These are phyloP conservation scores for Metschnikowia picachoensis DNA, from an alignment of 805 yeast species.

Conservation along the genomic window DNA sequence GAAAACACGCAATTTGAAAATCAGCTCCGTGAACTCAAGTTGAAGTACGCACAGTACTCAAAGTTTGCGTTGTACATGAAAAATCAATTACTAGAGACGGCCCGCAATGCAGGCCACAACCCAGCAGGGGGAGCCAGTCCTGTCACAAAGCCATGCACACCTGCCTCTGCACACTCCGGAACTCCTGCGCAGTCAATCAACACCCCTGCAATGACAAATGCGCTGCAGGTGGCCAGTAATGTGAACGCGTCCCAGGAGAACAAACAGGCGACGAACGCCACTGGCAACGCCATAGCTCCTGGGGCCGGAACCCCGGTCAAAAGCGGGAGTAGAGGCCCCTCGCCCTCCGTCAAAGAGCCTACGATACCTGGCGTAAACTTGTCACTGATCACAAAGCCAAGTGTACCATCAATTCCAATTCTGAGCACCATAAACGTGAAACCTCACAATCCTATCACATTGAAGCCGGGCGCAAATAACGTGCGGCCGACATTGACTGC, in stretches of 20 bases:
- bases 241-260: constrained; percentile 12
- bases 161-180: constrained; percentile 1
- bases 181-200: constrained; percentile 10
- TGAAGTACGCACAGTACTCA: constrained; percentile 47
- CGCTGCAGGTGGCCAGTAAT: constrained; percentile 14
- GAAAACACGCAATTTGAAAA: constrained; percentile 41
- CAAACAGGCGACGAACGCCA: neutral
- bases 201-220: constrained; percentile 24
- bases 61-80: constrained; percentile 47
- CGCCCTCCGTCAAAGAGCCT: constrained; percentile 12
- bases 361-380: constrained; percentile 26
- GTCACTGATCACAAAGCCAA: constrained; percentile 44
- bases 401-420: constrained; percentile 66
- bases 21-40: constrained; percentile 47
- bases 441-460: constrained; percentile 60
- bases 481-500: constrained; percentile 77
- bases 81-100: constrained; percentile 37
- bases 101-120: constrained; percentile 10
- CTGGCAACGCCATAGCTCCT: neutral
- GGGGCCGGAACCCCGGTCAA: constrained; percentile 6
- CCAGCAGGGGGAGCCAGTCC: constrained; percentile 7
- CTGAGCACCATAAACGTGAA: constrained; percentile 64
- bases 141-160: constrained; percentile 7
- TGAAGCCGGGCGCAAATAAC: constrained; percentile 48
- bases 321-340: constrained; percentile 4